These are phyloP conservation scores for Avena insularis DNA, from an alignment of 176 grass and related monocot species.

Conservation along the genomic window DNA sequence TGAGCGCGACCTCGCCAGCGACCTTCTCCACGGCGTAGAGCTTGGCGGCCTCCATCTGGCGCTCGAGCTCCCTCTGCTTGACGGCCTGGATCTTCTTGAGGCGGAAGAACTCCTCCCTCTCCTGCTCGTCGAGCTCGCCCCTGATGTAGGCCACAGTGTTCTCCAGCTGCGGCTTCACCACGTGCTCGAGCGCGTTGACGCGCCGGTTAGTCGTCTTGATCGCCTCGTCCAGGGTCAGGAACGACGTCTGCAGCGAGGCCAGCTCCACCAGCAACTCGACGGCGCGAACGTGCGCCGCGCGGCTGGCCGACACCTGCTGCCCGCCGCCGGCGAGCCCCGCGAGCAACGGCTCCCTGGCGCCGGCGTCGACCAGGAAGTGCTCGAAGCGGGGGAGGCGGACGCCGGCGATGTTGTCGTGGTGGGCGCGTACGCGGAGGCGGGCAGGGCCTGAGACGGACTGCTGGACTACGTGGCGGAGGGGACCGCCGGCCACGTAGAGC, in stretches of 20 bases:
- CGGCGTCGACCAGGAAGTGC: slow-evolving; percentile 44
- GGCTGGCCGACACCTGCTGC: slow-evolving; percentile 76
- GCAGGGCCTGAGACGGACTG: slow-evolving; percentile 65
- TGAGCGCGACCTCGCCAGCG: slow-evolving; percentile 55
- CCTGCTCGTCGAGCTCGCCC: slow-evolving; percentile 78
- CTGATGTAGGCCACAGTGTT: slow-evolving; percentile 81
- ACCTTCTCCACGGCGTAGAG: slow-evolving; percentile 58
- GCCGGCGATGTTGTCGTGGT: slow-evolving; percentile 83
- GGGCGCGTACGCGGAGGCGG: slow-evolving; percentile 56
- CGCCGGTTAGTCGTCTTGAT: slow-evolving; percentile 86
- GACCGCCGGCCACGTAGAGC: slow-evolving; percentile 65
- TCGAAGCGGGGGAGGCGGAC: slow-evolving; percentile 75
- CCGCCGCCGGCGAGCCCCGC: slow-evolving; percentile 72
- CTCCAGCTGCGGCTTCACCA: slow-evolving; percentile 74
- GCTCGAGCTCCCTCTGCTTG: slow-evolving; percentile 65
- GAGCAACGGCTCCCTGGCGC: slow-evolving; percentile 33
- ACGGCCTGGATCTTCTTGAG: slow-evolving; percentile 84
- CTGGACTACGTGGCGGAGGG: slow-evolving; percentile 60
- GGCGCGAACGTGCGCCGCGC: slow-evolving; percentile 56
- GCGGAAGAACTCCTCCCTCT: slow-evolving; percentile 91
- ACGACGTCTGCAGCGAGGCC: slow-evolving; percentile 84
- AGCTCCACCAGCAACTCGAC: slow-evolving; percentile 80
- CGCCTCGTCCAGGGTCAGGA: slow-evolving; percentile 81
- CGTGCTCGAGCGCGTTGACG: slow-evolving; percentile 79
- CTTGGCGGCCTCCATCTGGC: slow-evolving; percentile 49